These are phyloP conservation scores for Bifiguratus adelaidae DNA, from an alignment of 192 early-diverging fungal species.

Conservation along the genomic window DNA sequence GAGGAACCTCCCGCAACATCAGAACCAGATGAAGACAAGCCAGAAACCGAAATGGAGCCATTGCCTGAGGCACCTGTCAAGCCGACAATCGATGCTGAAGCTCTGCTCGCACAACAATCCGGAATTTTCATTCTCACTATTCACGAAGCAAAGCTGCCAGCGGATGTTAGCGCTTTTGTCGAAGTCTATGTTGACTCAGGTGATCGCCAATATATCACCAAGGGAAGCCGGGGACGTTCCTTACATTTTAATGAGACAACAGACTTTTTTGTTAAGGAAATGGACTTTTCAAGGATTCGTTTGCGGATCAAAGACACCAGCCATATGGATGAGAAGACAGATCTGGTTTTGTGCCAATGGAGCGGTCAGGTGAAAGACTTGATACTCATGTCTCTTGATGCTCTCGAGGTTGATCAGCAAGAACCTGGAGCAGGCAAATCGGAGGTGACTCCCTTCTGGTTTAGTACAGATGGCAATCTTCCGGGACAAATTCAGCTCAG, in stretches of 20 bases:
- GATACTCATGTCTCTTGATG: neutral
- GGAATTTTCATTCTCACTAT: conserved; percentile 43
- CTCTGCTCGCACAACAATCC: conserved; percentile 20
- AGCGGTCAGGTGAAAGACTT: conserved; percentile 13
- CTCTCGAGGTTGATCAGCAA: neutral
- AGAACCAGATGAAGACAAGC: no score
- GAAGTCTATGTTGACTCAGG: conserved; percentile 36
- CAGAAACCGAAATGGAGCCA: neutral
- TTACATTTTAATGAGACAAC: conserved; percentile 17
- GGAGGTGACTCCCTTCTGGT: no score
- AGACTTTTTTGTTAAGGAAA: conserved; percentile 43
- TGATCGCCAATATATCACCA: conserved; percentile 24
- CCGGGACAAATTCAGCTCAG: conserved; percentile 23
- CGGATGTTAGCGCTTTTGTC: conserved; percentile 11
- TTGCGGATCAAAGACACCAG: conserved; percentile 22
- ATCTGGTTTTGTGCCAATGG: conserved; percentile 1
- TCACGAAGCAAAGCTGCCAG: conserved; percentile 21
- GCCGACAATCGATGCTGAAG: conserved; percentile 9
- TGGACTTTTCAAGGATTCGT: conserved; percentile 40
- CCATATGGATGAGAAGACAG: conserved; percentile 25
- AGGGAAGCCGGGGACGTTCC: conserved; percentile 15
- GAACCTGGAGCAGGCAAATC: neutral
- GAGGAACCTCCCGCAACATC: no score
- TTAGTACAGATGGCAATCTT: neutral
- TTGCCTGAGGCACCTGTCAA: conserved; percentile 20